phyloP scores from a whole-genome alignment of 1,284 basidiomycete species.

The Pseudozyma flocculosa region DNA sequence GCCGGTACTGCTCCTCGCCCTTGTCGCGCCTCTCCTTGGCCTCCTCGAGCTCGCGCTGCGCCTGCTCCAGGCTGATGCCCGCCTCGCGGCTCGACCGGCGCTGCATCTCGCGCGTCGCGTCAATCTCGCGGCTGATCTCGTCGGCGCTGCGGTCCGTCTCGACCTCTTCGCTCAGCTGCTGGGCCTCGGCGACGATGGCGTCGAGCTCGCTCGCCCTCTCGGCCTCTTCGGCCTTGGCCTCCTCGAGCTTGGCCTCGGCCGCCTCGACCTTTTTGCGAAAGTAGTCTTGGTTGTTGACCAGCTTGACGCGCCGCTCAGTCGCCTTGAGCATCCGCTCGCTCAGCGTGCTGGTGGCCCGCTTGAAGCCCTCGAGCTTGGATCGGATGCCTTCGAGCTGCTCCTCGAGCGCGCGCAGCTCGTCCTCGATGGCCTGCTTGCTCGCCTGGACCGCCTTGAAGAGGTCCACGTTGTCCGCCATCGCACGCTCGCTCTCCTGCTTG shows the following conservation, averaged over 20 bases:
- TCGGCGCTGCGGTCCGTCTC: constrained; percentile 65
- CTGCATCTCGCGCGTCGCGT: constrained; percentile 71
- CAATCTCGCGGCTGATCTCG: constrained; percentile 65
- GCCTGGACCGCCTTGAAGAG: constrained; percentile 37
- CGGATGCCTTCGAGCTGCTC: constrained; percentile 59
- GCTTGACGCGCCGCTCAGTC: constrained; percentile 45
- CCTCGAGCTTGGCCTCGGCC: constrained; percentile 64
- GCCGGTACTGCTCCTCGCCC: constrained; percentile 47
- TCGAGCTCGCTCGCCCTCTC: constrained; percentile 6
- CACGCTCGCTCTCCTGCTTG: constrained; percentile 53
- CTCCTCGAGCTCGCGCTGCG: constrained; percentile 60
- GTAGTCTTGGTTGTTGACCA: constrained; percentile 34
- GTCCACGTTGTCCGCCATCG: constrained; percentile 34
- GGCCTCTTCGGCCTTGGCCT: constrained; percentile 63
- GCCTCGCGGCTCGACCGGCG: constrained; percentile 65
- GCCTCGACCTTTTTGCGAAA: constrained; percentile 51
- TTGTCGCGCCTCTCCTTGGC: constrained; percentile 69
- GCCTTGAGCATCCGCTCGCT: constrained; percentile 44
- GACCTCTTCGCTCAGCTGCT: constrained; percentile 66
- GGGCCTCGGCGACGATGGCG: constrained; percentile 62
- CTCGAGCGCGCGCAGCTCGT: constrained; percentile 48
- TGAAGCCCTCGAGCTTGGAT: constrained; percentile 8
- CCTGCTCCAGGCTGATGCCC: constrained; percentile 75
- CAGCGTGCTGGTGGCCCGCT: constrained; percentile 18
- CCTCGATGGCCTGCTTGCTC: constrained; percentile 38